Evolutionary conservation across 306 rosid species (phyloP), one percentile per base, ranked within the genome.

Genomic region (Geum urbanum): DNA sequence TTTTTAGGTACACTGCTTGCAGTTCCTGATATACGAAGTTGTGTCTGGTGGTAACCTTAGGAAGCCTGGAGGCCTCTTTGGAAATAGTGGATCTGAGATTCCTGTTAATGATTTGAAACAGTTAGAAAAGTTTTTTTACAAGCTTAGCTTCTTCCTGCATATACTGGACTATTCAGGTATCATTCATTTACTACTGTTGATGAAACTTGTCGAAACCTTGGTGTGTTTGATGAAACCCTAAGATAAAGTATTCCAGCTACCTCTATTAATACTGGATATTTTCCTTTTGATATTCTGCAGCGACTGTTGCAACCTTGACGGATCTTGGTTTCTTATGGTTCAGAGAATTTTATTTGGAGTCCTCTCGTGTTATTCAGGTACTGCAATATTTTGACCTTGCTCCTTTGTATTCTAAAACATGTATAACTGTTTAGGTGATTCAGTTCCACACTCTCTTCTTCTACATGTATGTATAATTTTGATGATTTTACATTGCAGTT

Each of bases 361-460:
- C 98, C 59, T 92, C 98, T 43, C 97, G 98, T 78, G 98, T 92
- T 84, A 92, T 92, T 78, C 98, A 92, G 97, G 98, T 92, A 88
- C 37, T 32, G 37, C 37, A 3, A 32, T 66, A 8, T 15, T 66
- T 7, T 47, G 2, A 53, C 47, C 11, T 9, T 3, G 32, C 24
- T 50, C 1, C 0, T 32, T 6, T 15, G 2, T 66, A 14, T 14
- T 22, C 48, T 24, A 32, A 32, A 32, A 32, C 37, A 32, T 32
- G 37, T 67, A 50, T 37, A n/a, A 9, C 8, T 9, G 27, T 67
- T 40, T 16, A 67, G 50, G 24, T 67, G 40, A 15, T 49, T 35
- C 58, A 67, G 59, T n/a, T 50, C 27, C 18, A 32, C 48, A 66
- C 40, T 40, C 40, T 40, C 39, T 35, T 50, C 35, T 35, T 27